Evolutionary conservation across 805 yeast species (phyloP), one percentile per base, ranked within the genome.

Genomic region (Ogataea minuta): DNA sequence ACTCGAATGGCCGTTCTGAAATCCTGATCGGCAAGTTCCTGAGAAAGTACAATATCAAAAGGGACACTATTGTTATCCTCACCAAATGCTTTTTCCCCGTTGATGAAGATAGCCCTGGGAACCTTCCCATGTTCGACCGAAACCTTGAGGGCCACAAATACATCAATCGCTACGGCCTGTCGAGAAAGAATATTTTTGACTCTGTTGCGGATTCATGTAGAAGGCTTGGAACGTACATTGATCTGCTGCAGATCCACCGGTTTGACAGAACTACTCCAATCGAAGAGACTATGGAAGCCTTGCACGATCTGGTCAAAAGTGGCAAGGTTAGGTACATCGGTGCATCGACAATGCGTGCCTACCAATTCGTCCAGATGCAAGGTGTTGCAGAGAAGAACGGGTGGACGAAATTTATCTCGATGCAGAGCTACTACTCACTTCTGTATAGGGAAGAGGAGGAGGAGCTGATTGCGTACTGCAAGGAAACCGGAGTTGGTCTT

Each of bases 391-490:
- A 80, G 39, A 66, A 66, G 52, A 48, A 72, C 48, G 73, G 72
- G 28, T 79, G 80, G 80, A 63, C 64, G 48, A 76, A 76, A 54
- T 80, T 80, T 49, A 66, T 80, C 39, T 65, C 73, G 26, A 72
- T 77, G 74, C 85, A 80, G 57, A 71, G 71, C 50, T 72, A 62
- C 56, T 76, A 79, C 61, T 77, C 76, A 49, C 62, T 79, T 49
- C 36, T 78, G 9, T 64, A 75, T 50, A 62, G 86, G 9, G 85
- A 79, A 54, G 84, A 79, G 41, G 86, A 80, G 55, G 62, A 79
- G 12, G 86, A 80, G 52, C 62, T 78, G 70, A 72, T 67, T 41
- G 76, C 73, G 17, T 80, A 63, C 57, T 76, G 81, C 44, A 60
- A 72, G 23, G 64, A 61, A 33, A 70, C 71, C 8, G 74, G 74